Percentiles rank a stretch among this genome's conserved stretches.
These are phyloP conservation scores for Fusarium multiceps DNA, from an alignment of 2,329 filamentous ascomycete species.

Conservation along the genomic window DNA sequence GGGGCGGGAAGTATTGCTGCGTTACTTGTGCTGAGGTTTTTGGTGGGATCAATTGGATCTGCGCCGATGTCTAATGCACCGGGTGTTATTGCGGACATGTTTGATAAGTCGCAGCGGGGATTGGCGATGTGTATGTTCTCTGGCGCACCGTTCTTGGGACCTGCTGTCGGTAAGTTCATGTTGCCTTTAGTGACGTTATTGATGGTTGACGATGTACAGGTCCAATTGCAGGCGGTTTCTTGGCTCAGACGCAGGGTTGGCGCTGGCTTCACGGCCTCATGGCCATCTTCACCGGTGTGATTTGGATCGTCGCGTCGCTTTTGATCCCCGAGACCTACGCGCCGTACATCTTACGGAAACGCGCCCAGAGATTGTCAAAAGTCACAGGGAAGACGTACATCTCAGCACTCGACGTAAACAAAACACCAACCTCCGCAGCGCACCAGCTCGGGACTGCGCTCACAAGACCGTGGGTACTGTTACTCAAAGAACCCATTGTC, in stretches of 20 bases:
- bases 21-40: conserved; percentile 48
- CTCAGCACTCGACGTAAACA: conserved; percentile 57
- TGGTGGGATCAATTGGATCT: conserved; percentile 3
- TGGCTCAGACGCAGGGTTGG: conserved; percentile 67
- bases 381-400: conserved; percentile 42
- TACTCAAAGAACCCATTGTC: conserved; percentile 78
- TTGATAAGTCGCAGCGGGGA: conserved; percentile 62
- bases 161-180: conserved; percentile 7
- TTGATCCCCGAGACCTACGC: conserved; percentile 53
- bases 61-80: conserved; percentile 13
- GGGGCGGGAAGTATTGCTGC: conserved; percentile 66
- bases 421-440: conserved; percentile 47
- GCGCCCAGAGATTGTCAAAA: conserved; percentile 39
- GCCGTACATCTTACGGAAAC: conserved; percentile 39
- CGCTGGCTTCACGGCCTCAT: conserved; percentile 56
- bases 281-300: conserved; percentile 56
- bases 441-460: conserved; percentile 58
- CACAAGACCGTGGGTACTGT: conserved; percentile 73
- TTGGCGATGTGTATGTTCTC: conserved; percentile 66
- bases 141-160: conserved; percentile 55
- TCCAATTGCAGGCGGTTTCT: conserved; percentile 68
- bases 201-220: conserved; percentile 38
- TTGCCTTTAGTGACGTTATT: rapidly evolving
- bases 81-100: conserved; percentile 12
- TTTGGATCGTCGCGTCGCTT: conserved; percentile 53